A percentile compares a stretch with the other conserved stretches of the same genome.
Conservation (phyloP, 169 alveolate genomes). For the Plasmodium yoelii region DNA sequence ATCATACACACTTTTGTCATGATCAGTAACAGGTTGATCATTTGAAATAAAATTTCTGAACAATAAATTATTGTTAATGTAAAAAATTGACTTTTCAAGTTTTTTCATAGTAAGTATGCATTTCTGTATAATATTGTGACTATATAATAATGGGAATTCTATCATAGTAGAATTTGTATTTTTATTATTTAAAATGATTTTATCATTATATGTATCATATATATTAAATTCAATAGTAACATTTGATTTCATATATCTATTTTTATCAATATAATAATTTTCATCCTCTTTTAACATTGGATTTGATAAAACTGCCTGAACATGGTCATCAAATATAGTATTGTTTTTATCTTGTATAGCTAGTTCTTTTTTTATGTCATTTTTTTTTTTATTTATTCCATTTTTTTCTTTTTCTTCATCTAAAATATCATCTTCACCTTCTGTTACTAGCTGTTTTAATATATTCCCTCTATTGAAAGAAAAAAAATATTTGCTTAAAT, state of each 20-base stretch:
- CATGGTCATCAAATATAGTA: constrained; percentile 7
- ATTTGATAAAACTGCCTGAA: background rate
- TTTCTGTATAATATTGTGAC: constrained; percentile 67
- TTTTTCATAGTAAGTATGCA: constrained; percentile 76
- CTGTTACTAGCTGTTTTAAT: constrained; percentile 65
- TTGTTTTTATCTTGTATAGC: background rate
- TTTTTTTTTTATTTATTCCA: background rate
- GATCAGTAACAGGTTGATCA: constrained; percentile 23
- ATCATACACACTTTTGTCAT: constrained; percentile 49
- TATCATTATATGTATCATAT: constrained; percentile 59
- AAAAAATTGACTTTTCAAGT: constrained; percentile 65
- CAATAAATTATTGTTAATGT: constrained; percentile 51
- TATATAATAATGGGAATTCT: constrained; percentile 58
- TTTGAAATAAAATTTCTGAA: constrained; percentile 9
- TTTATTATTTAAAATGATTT: constrained; percentile 39
- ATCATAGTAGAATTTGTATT: constrained; percentile 73
- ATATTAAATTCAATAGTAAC: constrained; percentile 75
- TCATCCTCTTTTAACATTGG: constrained; percentile 25
- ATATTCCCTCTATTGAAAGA: constrained; percentile 65
- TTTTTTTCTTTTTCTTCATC: background rate
- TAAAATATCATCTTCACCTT: constrained; percentile 52
- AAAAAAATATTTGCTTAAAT: constrained; percentile 58
- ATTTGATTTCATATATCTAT: constrained; percentile 61
- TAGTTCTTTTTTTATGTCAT: background rate
- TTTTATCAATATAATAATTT: constrained; percentile 33